A percentile compares a stretch with the other conserved stretches of the same genome.
These are phyloP conservation scores for Globisporangium apiculatum DNA, from an alignment of 352 stramenopile genomes.

Conservation along the genomic window DNA sequence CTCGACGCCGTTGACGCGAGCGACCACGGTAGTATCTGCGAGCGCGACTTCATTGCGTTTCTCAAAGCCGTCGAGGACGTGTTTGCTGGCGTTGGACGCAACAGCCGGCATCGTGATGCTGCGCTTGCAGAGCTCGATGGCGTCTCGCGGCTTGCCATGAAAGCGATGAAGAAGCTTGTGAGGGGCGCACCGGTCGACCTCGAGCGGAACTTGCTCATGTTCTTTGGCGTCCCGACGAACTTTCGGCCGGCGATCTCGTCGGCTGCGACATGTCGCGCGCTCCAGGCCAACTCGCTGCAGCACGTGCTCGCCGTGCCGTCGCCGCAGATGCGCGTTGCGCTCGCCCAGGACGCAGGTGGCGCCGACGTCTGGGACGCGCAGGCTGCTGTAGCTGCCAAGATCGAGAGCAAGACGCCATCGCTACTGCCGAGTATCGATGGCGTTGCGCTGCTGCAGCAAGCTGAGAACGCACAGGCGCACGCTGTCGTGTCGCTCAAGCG, in stretches of 20 bases:
- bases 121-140: conserved; percentile 37
- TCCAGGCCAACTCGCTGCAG: conserved; percentile 58
- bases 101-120: conserved; percentile 22
- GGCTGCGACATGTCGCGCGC: conserved; percentile 27
- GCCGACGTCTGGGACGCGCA: not conserved
- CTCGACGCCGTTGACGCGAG: conserved; percentile 55
- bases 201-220: conserved; percentile 61
- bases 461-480: conserved; percentile 43
- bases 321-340: conserved; percentile 46
- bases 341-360: conserved; percentile 28
- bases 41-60: conserved; percentile 69
- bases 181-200: conserved; percentile 57
- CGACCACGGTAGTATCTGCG: conserved; percentile 51
- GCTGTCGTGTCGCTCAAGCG: conserved; percentile 73
- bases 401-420: not conserved
- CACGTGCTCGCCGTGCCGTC: conserved; percentile 67
- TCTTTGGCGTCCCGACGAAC: conserved; percentile 75
- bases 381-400: too few relatives aligned
- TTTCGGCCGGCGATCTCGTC: conserved; percentile 66
- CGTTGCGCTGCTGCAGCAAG: conserved; percentile 45
- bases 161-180: conserved; percentile 75
- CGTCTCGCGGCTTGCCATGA: conserved; percentile 40
- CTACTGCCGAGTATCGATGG: conserved; percentile 20
- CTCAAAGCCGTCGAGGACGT: conserved; percentile 54
- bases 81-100: conserved; percentile 16